These are phyloP conservation scores for Dictyostelium capitatum DNA, from an alignment of 78 protist species.

Conservation along the genomic window DNA sequence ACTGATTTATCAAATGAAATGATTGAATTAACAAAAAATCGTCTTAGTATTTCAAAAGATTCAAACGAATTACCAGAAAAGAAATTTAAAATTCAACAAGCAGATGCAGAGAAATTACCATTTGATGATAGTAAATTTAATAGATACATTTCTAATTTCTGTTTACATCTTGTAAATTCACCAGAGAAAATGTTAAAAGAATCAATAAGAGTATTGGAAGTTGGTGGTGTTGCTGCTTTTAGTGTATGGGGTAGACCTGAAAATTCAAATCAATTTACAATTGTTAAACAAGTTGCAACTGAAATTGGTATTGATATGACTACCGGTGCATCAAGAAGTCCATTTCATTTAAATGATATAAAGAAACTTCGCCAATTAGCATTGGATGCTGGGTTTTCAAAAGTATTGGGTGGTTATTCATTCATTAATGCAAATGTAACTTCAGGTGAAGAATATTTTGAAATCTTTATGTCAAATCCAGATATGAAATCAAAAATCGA, in stretches of 20 bases:
- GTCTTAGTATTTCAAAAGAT: neutral
- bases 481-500: neutral
- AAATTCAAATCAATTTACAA: slow-evolving; percentile 48
- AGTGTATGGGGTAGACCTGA: slow-evolving; percentile 78
- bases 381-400: slow-evolving; percentile 64
- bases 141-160: slow-evolving; percentile 44
- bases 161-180: slow-evolving; percentile 50
- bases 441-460: slow-evolving; percentile 39
- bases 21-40: slow-evolving; percentile 12
- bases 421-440: neutral
- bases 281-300: slow-evolving; percentile 1
- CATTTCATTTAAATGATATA: slow-evolving; percentile 60
- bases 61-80: neutral
- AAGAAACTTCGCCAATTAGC: slow-evolving; percentile 25
- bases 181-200: slow-evolving; percentile 50
- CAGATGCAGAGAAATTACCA: slow-evolving; percentile 51
- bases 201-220: slow-evolving; percentile 38
- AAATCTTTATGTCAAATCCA: slow-evolving; percentile 26
- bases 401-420: slow-evolving; percentile 21
- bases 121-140: slow-evolving; percentile 23
- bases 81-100: slow-evolving; percentile 6
- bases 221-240: slow-evolving; percentile 66
- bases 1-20: slow-evolving; percentile 44
- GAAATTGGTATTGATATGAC: neutral
- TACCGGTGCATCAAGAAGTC: neutral